Conservation (phyloP, 768 basidiomycete genomes). For the Strobilomyces echinocephalus region DNA sequence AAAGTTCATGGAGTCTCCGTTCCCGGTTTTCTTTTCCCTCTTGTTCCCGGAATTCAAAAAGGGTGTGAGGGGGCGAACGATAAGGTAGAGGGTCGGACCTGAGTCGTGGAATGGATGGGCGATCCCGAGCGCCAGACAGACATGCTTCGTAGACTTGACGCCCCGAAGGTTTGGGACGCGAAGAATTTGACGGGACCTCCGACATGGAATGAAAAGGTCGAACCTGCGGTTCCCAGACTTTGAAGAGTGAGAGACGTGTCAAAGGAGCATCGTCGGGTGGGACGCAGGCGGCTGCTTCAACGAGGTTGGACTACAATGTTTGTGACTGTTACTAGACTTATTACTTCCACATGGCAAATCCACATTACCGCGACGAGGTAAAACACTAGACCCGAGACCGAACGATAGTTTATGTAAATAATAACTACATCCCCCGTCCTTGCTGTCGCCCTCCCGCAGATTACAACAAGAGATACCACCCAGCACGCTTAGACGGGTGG, state of each 20-base stretch:
- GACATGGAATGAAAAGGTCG: constrained; percentile 23
- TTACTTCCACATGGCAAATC: constrained; percentile 20
- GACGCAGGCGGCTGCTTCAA: constrained; percentile 5
- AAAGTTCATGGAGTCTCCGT: constrained; percentile 55
- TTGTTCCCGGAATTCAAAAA: constrained; percentile 57
- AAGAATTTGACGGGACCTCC: constrained; percentile 16
- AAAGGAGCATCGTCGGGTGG: constrained; percentile 29
- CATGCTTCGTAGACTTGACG: constrained; percentile 52
- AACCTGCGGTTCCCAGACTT: constrained; percentile 16
- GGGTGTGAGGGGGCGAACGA: constrained; percentile 41
- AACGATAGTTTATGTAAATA: constrained; percentile 30
- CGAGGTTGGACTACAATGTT: constrained; percentile 27
- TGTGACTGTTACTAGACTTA: constrained; percentile 28
- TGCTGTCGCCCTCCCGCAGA: constrained; percentile 6
- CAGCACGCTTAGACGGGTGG: constrained; percentile 5
- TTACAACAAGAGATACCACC: constrained; percentile 10
- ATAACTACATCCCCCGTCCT: constrained; percentile 12
- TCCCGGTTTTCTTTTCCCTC: constrained; percentile 65
- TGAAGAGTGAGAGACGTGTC: constrained; percentile 8
- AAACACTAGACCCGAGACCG: constrained; percentile 5
- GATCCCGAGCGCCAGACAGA: constrained; percentile 49
- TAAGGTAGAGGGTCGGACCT: constrained; percentile 47
- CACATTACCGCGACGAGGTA: constrained; percentile 3
- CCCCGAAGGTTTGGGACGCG: constrained; percentile 32
- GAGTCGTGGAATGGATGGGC: constrained; percentile 54